Percentiles rank a stretch among this genome's conserved stretches.
Evolutionary conservation across 768 basidiomycete genomes (phyloP).

Genomic region (Suillus sp.): DNA sequence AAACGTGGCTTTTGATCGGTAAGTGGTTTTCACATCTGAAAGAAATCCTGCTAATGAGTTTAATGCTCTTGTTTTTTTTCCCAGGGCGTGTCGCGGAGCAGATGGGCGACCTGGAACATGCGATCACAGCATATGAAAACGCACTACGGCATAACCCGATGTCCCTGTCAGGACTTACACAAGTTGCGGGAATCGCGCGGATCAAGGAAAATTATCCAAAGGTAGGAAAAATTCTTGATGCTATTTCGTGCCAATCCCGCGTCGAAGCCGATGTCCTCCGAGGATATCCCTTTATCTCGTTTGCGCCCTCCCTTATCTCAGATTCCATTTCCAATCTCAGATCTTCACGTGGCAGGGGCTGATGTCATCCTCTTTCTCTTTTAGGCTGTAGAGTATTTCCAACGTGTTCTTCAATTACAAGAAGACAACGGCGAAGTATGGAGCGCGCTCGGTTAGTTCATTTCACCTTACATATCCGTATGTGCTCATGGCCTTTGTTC

Average conservation of each 20-base stretch:
- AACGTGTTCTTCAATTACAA: constrained; percentile 85
- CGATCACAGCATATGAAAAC: constrained; percentile 90
- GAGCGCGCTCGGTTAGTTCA: constrained; percentile 82
- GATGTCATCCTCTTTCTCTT: constrained; percentile 33
- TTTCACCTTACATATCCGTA: constrained; percentile 22
- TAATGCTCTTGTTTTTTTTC: constrained; percentile 24
- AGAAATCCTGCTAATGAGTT: constrained; percentile 19
- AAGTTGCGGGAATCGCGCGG: constrained; percentile 94
- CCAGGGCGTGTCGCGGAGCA: constrained; percentile 94
- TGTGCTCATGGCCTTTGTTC: constrained; percentile 18
- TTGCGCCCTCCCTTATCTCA: constrained; percentile 17
- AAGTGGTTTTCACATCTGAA: constrained; percentile 6
- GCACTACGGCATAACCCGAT: constrained; percentile 94
- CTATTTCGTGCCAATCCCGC: constrained; percentile 25
- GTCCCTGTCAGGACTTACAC: constrained; percentile 87
- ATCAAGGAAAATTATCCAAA: constrained; percentile 98
- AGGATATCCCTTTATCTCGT: constrained; percentile 30
- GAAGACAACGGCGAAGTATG: constrained; percentile 99
- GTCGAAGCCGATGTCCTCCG: constrained; percentile 29
- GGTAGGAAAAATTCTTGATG: constrained; percentile 46
- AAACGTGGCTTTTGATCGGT: constrained; percentile 96
- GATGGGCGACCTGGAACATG: constrained; percentile 92
- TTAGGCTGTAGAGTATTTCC: constrained; percentile 96
- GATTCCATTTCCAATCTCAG: constrained; percentile 23
- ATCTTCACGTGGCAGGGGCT: constrained; percentile 34